Conservation (phyloP, 495 filamentous ascomycete genomes). For the Tetracladium marchalianum region DNA sequence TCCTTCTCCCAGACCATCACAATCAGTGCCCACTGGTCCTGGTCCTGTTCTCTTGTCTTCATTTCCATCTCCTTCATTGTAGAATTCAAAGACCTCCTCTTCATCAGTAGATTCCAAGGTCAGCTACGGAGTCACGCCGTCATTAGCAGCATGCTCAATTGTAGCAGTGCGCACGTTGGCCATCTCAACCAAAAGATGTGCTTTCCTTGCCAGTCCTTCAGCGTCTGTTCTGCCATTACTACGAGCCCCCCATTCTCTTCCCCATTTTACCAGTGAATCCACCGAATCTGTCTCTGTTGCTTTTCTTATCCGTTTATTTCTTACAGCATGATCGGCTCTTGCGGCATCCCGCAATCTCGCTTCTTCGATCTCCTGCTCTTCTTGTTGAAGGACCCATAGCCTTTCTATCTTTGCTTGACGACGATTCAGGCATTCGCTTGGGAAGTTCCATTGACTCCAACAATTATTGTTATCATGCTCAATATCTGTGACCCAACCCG, state of each 20-base stretch:
- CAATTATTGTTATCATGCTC: slow-evolving; percentile 21
- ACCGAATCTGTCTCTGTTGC: neutral
- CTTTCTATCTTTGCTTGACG: slow-evolving; percentile 15
- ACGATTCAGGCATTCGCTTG: slow-evolving; percentile 29
- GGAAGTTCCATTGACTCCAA: slow-evolving; percentile 32
- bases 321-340: too few species aligned
- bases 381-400: neutral
- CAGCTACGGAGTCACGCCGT: neutral
- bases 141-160: neutral
- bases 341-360: too few species aligned
- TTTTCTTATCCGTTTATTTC: neutral
- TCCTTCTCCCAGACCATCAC: slow-evolving; percentile 5
- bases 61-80: too few species aligned
- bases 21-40: slow-evolving; percentile 3
- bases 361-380: neutral
- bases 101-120: too few species aligned
- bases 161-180: too few species aligned
- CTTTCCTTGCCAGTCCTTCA: neutral
- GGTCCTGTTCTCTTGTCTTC: neutral
- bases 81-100: too few species aligned
- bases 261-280: neutral
- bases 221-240: neutral
- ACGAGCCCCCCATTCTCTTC: neutral
- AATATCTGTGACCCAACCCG: neutral
- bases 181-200: too few species aligned